A percentile compares a stretch with the other conserved stretches of the same genome.
Evolutionary conservation across 2,329 filamentous ascomycete species (phyloP).

Genomic region (Alternaria sp.): DNA sequence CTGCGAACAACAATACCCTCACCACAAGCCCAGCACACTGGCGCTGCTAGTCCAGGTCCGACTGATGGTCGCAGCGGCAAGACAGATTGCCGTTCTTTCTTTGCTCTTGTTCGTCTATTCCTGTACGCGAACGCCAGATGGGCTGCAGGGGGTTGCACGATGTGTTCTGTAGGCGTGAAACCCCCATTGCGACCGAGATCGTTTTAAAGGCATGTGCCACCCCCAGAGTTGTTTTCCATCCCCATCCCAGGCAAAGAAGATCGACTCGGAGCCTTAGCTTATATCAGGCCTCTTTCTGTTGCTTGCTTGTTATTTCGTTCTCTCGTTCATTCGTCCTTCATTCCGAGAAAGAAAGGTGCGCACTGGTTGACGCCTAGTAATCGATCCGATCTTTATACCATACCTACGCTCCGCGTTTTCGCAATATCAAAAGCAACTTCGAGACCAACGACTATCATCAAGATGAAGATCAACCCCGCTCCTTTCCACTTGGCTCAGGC

Average conservation of each 20-base stretch:
- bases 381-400: slow-evolving; percentile 7
- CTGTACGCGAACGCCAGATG: slow-evolving; percentile 1
- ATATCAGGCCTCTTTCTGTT: slow-evolving; percentile 18
- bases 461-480: slow-evolving; percentile 47
- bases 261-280: slow-evolving; percentile 12
- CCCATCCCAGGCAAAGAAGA: slow-evolving; percentile 19
- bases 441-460: slow-evolving; percentile 5
- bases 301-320: slow-evolving; percentile 12
- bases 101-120: slow-evolving; percentile 14
- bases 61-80: slow-evolving; percentile 26
- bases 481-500: slow-evolving; percentile 45
- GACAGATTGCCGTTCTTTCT: slow-evolving; percentile 23
- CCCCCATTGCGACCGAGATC: slow-evolving; percentile 33
- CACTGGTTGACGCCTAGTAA: slow-evolving; percentile 35
- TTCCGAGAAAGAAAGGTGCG: slow-evolving; percentile 32
- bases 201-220: slow-evolving; percentile 44
- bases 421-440: background rate
- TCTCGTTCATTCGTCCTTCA: slow-evolving; percentile 30
- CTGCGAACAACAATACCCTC: slow-evolving; percentile 21
- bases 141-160: slow-evolving; percentile 12
- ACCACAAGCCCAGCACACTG: slow-evolving; percentile 11
- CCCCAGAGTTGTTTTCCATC: slow-evolving; percentile 24
- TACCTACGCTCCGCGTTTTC: background rate
- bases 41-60: slow-evolving; percentile 8
- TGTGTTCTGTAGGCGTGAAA: slow-evolving; percentile 32